These are phyloP conservation scores for Diphasiastrum complanatum DNA, from an alignment of 83 land plant species.

Conservation along the genomic window DNA sequence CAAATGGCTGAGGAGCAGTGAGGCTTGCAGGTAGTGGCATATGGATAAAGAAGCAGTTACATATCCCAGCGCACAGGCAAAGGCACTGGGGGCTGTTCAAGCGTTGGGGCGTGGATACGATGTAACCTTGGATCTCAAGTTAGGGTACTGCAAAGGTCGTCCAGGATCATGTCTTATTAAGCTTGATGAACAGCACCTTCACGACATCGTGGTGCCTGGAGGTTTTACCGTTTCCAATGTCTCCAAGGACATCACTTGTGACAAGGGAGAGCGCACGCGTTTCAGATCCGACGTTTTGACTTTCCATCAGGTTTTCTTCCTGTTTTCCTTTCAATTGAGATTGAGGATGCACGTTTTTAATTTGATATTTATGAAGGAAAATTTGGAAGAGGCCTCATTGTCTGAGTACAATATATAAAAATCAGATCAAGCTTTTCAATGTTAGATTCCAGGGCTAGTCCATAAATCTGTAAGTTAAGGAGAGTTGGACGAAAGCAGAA, in stretches of 20 bases:
- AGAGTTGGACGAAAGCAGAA: no score
- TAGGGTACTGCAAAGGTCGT: conserved; percentile 2
- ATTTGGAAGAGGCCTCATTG: no score
- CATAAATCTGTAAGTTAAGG: no score
- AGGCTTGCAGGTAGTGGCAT: no score
- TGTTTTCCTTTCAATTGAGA: background rate
- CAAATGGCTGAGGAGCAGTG: no score
- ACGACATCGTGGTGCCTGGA: background rate
- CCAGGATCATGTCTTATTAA: background rate
- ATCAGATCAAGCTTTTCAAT: no score
- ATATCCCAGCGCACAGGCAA: no score
- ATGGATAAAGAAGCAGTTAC: no score
- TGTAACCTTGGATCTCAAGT: conserved; percentile 9
- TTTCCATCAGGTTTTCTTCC: conserved; percentile 5
- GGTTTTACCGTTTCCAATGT: background rate
- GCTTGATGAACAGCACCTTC: conserved; percentile 6
- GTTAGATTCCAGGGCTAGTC: no score
- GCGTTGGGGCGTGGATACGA: conserved; percentile 6
- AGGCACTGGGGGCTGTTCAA: conserved; percentile 1
- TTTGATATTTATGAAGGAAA: no score
- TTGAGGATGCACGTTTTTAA: no score
- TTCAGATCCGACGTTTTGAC: conserved; percentile 7
- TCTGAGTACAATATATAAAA: no score
- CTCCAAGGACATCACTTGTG: conserved; percentile 10
- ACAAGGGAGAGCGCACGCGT: conserved; percentile 12